Percentiles rank a stretch among this genome's conserved stretches.
These are phyloP conservation scores for Microcyclosporella mali DNA, from an alignment of 2,329 filamentous ascomycete genomes.

Conservation along the genomic window DNA sequence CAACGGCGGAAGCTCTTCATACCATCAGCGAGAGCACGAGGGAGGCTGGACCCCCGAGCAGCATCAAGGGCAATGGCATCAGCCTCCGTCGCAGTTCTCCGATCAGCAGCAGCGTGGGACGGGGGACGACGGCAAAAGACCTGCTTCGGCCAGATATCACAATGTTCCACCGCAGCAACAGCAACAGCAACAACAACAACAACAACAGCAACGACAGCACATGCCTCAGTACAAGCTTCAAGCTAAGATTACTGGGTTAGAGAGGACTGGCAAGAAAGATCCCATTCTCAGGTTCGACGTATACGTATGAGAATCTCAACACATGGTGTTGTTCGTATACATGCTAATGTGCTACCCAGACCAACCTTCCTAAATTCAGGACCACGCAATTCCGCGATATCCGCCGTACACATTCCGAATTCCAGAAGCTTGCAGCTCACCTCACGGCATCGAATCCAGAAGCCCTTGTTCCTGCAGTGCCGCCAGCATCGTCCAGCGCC, in stretches of 20 bases:
- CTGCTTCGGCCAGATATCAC: conserved; percentile 28
- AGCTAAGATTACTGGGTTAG: conserved; percentile 88
- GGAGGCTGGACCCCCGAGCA: conserved; percentile 29
- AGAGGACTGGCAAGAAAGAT: conserved; percentile 91
- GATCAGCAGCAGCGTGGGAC: conserved; percentile 33
- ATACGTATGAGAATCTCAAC: conserved; percentile 59
- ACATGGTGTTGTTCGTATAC: neutral
- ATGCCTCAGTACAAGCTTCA: conserved; percentile 61
- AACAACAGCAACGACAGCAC: conserved; percentile 30
- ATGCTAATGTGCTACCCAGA: conserved; percentile 50
- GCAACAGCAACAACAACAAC: conserved; percentile 30
- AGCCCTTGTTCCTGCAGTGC: conserved; percentile 86
- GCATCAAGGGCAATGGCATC: conserved; percentile 30
- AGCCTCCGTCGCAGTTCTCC: conserved; percentile 35
- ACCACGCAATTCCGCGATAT: conserved; percentile 98
- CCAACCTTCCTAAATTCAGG: conserved; percentile 94
- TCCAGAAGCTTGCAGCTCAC: conserved; percentile 92
- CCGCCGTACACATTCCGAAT: conserved; percentile 89
- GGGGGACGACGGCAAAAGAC: conserved; percentile 26
- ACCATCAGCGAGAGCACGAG: conserved; percentile 8
- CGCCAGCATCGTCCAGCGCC: conserved; percentile 87
- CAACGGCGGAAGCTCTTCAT: conserved; percentile 7
- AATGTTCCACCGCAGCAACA: conserved; percentile 21
- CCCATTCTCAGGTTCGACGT: conserved; percentile 93
- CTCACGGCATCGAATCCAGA: conserved; percentile 97